phyloP scores from a whole-genome alignment of 352 stramenopile genomes.

The Phytophthora crassamura region DNA sequence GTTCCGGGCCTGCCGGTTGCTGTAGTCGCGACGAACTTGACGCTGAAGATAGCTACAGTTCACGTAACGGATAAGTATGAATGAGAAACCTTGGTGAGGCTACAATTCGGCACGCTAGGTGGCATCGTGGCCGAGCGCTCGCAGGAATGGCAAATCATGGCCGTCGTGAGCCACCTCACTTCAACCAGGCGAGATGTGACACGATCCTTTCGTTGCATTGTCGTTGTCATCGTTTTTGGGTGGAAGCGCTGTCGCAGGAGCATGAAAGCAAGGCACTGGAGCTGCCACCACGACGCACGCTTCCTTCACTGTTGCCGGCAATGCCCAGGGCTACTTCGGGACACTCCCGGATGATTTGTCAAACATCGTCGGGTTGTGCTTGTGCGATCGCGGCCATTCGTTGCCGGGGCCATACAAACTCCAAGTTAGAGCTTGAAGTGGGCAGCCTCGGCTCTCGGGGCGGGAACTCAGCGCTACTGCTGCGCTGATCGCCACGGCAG shows the following conservation, averaged over 20 bases:
- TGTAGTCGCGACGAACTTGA: not conserved
- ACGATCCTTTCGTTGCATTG: conserved; percentile 19
- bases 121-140: too few relatives aligned
- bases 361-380: conserved; percentile 28
- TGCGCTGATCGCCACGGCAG: not conserved
- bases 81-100: not conserved
- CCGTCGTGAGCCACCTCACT: conserved; percentile 6
- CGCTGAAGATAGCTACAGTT: conserved; percentile 18
- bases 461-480: conserved; percentile 2
- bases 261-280: not conserved
- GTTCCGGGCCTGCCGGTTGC: not conserved
- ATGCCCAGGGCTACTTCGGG: conserved; percentile 1
- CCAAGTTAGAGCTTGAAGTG: conserved; percentile 33
- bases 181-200: conserved; percentile 27
- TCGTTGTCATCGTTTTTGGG: conserved; percentile 11
- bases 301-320: too few relatives aligned
- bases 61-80: conserved; percentile 29
- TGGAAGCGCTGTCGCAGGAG: conserved; percentile 6
- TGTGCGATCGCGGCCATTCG: conserved; percentile 28
- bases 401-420: conserved; percentile 28
- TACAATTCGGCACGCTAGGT: too few relatives aligned
- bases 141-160: conserved; percentile 6
- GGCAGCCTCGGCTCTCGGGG: not conserved
- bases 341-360: conserved; percentile 22
- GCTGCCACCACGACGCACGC: too few relatives aligned